Evolutionary conservation across 2,329 filamentous ascomycete genomes (phyloP), one percentile per base, ranked within the genome.

Genomic region (Claviceps africana): DNA sequence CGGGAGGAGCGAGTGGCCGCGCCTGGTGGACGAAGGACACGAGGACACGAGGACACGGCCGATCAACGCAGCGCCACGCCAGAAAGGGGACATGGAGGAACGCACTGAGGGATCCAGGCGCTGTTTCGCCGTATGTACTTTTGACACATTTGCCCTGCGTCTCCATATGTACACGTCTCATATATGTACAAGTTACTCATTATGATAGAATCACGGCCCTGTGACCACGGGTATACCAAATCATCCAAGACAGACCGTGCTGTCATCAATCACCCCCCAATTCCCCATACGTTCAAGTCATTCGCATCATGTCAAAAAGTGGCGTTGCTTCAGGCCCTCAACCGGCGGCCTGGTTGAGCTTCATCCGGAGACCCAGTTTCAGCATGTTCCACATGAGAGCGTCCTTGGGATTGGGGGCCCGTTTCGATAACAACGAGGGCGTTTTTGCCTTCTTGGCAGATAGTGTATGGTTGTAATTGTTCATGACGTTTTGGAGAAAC

Each of bases 401-500:
- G 22, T 55, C 53, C 25, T 46, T 55, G 15, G 53, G 48, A 22
- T 48, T 19, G 9, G 44, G 22, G 1, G 43, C 42, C 28, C 48
- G 46, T 30, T 47, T 52, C 15, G 31, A 22, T 1, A 47, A 13
- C 17, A 39, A 40, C 3, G 28, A 22, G 11, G 28, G 6, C 2
- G 11, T 47, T 7, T 28, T 15, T 7, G 21, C 9, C 2, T 25
- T 33, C 17, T 49, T 53, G 56, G 50, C 17, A 61, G 51, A 28
- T 33, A 46, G 48, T 2, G 54, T 53, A 8, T 22, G 42, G 22
- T 66, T 65, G 64, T 65, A 72, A 48, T 71, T 65, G 9, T 56
- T 58, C 4, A 70, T 37, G 4, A 68, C 59, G 19, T 67, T 61
- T 42, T 68, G 63, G 11, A 72, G 58, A 5, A 72, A 60, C 0